Conservation (phyloP, 192 early-diverging fungal genomes). For the Gigaspora rosea region DNA sequence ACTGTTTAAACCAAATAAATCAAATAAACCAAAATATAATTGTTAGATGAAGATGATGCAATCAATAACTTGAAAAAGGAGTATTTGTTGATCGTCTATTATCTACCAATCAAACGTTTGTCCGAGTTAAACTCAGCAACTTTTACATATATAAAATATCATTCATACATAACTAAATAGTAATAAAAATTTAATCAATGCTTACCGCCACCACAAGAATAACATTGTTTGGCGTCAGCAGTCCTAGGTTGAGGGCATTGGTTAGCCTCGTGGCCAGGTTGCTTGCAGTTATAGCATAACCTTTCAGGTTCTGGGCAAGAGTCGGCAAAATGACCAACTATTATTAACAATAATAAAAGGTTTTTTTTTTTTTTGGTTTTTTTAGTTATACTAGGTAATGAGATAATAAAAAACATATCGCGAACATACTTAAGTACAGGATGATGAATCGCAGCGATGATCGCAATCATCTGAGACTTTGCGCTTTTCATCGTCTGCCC, state of each 20-base stretch:
- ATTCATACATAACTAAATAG: not conserved
- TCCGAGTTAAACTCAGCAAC: too few relatives aligned
- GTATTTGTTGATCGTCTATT: too few relatives aligned
- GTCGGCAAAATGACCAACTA: conserved; percentile 57
- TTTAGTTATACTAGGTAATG: not conserved
- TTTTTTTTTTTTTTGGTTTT: not conserved
- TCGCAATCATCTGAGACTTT: not conserved
- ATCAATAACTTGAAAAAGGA: not conserved
- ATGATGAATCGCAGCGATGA: not conserved
- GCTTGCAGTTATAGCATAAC: conserved; percentile 62
- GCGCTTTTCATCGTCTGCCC: not conserved
- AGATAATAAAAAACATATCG: not conserved
- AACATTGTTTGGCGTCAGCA: conserved; percentile 52
- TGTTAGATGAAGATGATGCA: too few relatives aligned
- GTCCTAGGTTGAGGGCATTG: conserved; percentile 51
- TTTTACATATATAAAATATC: not conserved
- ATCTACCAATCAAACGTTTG: too few relatives aligned
- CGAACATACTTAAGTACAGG: not conserved
- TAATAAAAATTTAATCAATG: not conserved
- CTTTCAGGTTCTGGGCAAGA: conserved; percentile 52
- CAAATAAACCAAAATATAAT: too few relatives aligned
- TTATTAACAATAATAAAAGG: not conserved
- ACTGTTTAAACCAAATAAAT: conserved; percentile 34
- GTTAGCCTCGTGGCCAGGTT: conserved; percentile 54
- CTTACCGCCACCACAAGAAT: conserved; percentile 56